These are phyloP conservation scores for Verticillium albo-atrum DNA, from an alignment of 2,329 filamentous ascomycete genomes.

Conservation along the genomic window DNA sequence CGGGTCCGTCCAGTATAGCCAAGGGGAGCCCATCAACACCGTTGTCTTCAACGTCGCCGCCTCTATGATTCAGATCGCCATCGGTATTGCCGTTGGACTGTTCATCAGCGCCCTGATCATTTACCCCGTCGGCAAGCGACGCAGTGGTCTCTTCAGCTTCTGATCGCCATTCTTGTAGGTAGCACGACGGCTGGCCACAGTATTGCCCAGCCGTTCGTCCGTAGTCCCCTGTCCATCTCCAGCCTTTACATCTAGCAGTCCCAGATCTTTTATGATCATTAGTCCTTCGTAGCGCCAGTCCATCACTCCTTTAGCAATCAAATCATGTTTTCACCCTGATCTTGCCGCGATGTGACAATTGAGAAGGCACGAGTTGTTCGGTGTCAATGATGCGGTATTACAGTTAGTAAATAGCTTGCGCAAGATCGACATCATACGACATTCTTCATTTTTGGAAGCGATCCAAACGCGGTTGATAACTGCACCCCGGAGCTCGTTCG, in stretches of 20 bases:
- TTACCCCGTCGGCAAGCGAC: slow-evolving; percentile 44
- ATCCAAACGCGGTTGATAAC: too few relatives aligned
- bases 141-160: slow-evolving; percentile 46
- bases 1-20: slow-evolving; percentile 15
- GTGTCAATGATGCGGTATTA: too few relatives aligned
- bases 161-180: slow-evolving; percentile 13
- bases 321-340: too few relatives aligned
- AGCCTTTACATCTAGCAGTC: neutral
- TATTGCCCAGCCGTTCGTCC: neutral
- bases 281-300: neutral
- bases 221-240: neutral
- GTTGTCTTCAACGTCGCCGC: slow-evolving; percentile 41
- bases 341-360: too few relatives aligned
- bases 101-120: slow-evolving; percentile 45
- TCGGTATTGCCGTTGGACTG: slow-evolving; percentile 45
- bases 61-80: slow-evolving; percentile 49
- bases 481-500: too few relatives aligned
- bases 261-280: neutral
- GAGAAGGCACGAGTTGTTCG: too few relatives aligned
- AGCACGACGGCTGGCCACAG: neutral
- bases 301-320: neutral
- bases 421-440: too few relatives aligned
- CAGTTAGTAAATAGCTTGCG: too few relatives aligned
- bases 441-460: too few relatives aligned
- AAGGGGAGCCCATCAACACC: slow-evolving; percentile 20